Percentiles rank a stretch among this genome's conserved stretches.
Evolutionary conservation across 257 asterid species (phyloP).

Genomic region (Orobanche coerulescens): DNA sequence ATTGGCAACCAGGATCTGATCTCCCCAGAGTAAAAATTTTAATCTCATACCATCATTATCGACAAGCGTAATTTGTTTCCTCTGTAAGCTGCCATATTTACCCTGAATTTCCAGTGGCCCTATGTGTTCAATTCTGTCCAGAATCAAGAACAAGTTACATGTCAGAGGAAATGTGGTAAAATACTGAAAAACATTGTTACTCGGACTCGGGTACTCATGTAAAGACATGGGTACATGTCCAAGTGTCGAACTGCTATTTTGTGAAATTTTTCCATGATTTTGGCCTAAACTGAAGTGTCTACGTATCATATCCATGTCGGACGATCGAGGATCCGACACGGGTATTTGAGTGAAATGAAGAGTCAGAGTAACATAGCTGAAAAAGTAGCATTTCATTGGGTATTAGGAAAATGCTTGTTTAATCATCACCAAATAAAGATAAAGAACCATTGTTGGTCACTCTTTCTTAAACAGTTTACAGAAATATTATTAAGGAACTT

Average conservation of each 20-base stretch:
- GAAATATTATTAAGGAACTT: not conserved
- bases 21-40: conserved; percentile 81
- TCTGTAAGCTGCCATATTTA: conserved; percentile 44
- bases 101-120: conserved; percentile 69
- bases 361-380: too few species aligned
- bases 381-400: not conserved
- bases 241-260: too few species aligned
- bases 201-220: too few species aligned
- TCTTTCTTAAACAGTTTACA: not conserved
- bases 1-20: conserved; percentile 65
- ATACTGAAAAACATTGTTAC: too few species aligned
- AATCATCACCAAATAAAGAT: not conserved
- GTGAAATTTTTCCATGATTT: too few species aligned
- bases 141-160: conserved; percentile 7
- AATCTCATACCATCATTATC: conserved; percentile 62
- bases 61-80: conserved; percentile 66
- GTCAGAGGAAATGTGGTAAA: not conserved
- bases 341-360: too few species aligned
- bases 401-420: not conserved
- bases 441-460: not conserved
- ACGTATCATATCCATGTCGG: too few species aligned
- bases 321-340: too few species aligned
- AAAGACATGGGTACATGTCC: too few species aligned
- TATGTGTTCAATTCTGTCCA: conserved; percentile 68
- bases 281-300: too few species aligned